Conservation (phyloP, 2,329 filamentous ascomycete species). For the Aureobasidium vineae region DNA sequence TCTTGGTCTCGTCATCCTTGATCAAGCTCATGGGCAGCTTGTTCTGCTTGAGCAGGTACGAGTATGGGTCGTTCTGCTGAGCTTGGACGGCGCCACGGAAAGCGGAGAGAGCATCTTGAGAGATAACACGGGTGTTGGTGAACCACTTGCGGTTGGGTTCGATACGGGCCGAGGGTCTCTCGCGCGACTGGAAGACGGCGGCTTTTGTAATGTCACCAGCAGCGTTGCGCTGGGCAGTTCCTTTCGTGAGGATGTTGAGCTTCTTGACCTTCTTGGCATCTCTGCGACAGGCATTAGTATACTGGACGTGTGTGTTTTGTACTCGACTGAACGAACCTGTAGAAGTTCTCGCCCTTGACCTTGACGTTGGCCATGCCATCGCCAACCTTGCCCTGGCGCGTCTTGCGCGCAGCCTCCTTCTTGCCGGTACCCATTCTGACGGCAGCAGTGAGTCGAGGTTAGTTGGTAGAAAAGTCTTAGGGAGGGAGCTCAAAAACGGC, state of each 20-base stretch:
- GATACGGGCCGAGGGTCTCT: conserved; percentile 78
- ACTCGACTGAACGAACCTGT: conserved; percentile 58
- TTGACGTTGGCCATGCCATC: conserved; percentile 92
- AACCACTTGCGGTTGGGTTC: conserved; percentile 99
- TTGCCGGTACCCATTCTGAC: conserved; percentile 81
- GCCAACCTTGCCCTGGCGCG: conserved; percentile 77
- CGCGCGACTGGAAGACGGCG: conserved; percentile 78
- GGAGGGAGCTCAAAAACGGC: conserved; percentile 21
- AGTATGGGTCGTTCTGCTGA: conserved; percentile 85
- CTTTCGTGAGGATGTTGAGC: conserved; percentile 87
- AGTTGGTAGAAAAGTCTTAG: not conserved
- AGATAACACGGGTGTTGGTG: conserved; percentile 86
- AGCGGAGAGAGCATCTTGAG: conserved; percentile 78
- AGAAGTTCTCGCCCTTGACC: conserved; percentile 97
- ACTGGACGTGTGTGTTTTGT: not conserved
- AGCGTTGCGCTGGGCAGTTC: conserved; percentile 77
- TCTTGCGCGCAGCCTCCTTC: conserved; percentile 81
- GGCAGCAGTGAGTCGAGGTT: not conserved
- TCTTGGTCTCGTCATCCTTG: conserved; percentile 61
- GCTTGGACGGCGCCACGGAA: conserved; percentile 93
- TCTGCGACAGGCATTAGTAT: conserved; percentile 37
- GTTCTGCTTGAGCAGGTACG: conserved; percentile 93
- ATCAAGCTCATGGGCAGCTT: conserved; percentile 97
- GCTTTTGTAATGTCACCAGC: conserved; percentile 80
- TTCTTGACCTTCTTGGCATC: conserved; percentile 83